Conservation (phyloP, 1,284 basidiomycete genomes). For the Gomphus sp. region DNA sequence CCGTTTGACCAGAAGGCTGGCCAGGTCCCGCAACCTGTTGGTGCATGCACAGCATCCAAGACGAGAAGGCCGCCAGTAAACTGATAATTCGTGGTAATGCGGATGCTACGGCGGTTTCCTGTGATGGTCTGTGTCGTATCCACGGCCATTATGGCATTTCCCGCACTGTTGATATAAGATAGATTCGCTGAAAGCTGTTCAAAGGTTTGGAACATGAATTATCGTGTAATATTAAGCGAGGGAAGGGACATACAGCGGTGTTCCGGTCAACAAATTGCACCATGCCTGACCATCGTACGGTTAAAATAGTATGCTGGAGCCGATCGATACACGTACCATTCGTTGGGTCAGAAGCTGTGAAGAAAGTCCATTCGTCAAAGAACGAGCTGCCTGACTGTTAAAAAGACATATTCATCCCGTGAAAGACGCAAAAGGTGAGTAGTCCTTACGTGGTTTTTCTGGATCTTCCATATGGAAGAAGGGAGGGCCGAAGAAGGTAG, state of each 20-base stretch:
- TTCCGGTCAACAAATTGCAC: slow-evolving; percentile 42
- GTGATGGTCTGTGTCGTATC: slow-evolving; percentile 69
- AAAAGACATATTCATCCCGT: not conserved
- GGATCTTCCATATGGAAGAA: slow-evolving; percentile 1
- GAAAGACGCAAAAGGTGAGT: not conserved
- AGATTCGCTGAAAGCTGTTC: slow-evolving; percentile 40
- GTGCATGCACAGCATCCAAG: slow-evolving; percentile 85
- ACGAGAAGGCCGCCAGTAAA: slow-evolving; percentile 66
- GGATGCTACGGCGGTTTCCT: slow-evolving; percentile 61
- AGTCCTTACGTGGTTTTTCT: slow-evolving; percentile 1
- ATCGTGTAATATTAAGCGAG: not conserved
- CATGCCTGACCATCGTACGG: slow-evolving; percentile 9
- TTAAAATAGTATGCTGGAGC: slow-evolving; percentile 9
- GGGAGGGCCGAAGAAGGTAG: not conserved
- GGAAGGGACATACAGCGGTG: slow-evolving; percentile 39
- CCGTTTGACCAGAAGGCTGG: slow-evolving; percentile 52
- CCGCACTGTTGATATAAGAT: slow-evolving; percentile 50
- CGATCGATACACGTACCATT: slow-evolving; percentile 43
- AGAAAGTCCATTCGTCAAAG: slow-evolving; percentile 79
- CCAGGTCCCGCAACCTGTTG: slow-evolving; percentile 83
- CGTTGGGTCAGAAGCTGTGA: slow-evolving; percentile 65
- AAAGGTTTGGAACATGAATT: slow-evolving; percentile 33
- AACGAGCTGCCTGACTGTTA: slow-evolving; percentile 54
- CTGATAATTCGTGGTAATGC: slow-evolving; percentile 57
- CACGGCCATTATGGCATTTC: slow-evolving; percentile 74